Evolutionary conservation across 208 protist genomes (phyloP).

Genomic region (Wallacemonas rigidus): DNA sequence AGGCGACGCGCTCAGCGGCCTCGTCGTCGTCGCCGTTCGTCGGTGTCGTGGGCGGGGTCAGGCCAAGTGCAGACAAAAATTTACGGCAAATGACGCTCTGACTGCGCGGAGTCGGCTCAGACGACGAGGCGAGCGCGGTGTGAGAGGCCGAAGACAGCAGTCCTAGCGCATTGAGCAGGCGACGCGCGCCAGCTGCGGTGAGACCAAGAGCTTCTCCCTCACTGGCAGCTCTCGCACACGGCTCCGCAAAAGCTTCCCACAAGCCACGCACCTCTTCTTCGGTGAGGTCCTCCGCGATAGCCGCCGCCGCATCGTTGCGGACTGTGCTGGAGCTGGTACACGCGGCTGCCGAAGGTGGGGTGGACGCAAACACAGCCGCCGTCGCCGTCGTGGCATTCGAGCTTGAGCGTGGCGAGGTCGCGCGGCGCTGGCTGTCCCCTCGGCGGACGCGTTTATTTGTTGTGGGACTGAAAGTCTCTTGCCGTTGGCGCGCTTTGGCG

Average conservation of each 20-base stretch:
- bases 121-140: slow-evolving; percentile 25
- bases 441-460: slow-evolving; percentile 18
- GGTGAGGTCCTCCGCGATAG: background rate
- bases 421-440: background rate
- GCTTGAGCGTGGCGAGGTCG: background rate
- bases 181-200: slow-evolving; percentile 3
- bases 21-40: slow-evolving; percentile 6
- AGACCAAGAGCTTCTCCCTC: background rate
- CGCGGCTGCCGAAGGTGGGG: slow-evolving; percentile 14
- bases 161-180: slow-evolving; percentile 23
- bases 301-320: too few relatives aligned
- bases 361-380: slow-evolving; percentile 24
- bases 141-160: slow-evolving; percentile 21
- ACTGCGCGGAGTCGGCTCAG: background rate
- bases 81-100: slow-evolving; percentile 41
- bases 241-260: slow-evolving; percentile 20
- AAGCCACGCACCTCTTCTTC: slow-evolving; percentile 18
- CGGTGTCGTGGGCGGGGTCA: background rate
- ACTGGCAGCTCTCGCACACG: slow-evolving; percentile 7
- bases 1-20: slow-evolving; percentile 15
- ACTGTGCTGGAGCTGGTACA: too few relatives aligned
- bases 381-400: slow-evolving; percentile 11
- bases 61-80: slow-evolving; percentile 38
- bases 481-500: slow-evolving; percentile 13
- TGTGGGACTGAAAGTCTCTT: slow-evolving; percentile 28